Evolutionary conservation across 192 early-diverging fungal genomes (phyloP).

Genomic region (Glomus cerebriforme): DNA sequence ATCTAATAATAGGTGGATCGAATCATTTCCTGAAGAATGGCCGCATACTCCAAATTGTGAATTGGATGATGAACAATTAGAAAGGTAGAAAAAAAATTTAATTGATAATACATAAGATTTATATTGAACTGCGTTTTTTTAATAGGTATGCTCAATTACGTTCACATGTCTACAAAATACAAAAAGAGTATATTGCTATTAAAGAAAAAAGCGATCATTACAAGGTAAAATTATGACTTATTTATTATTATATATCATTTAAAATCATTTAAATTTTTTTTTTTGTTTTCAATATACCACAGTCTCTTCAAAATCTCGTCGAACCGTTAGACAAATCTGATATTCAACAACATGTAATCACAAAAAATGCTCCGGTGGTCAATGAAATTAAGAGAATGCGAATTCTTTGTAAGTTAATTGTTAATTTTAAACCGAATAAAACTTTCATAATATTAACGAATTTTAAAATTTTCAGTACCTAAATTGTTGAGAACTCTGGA

Average conservation of each 20-base stretch:
- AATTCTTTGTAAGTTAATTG: conserved; percentile 1
- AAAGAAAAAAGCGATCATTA: conserved; percentile 25
- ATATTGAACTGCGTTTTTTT: neutral
- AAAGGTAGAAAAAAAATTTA: neutral
- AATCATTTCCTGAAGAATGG: conserved; percentile 27
- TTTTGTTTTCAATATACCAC: neutral
- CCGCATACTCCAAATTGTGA: neutral
- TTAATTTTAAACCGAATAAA: too few relatives aligned
- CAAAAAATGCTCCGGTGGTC: conserved; percentile 1
- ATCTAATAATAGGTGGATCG: conserved; percentile 21
- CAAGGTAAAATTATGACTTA: neutral
- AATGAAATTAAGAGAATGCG: conserved; percentile 21
- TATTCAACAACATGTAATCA: conserved; percentile 18
- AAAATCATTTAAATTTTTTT: too few relatives aligned
- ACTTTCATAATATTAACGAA: neutral
- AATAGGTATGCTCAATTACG: conserved; percentile 7
- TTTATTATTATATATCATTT: neutral
- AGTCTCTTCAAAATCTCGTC: neutral
- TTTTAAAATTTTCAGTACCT: neutral
- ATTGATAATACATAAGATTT: neutral
- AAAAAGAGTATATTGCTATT: conserved; percentile 19
- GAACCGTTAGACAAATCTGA: neutral
- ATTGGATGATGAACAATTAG: neutral
- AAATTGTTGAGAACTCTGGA: conserved; percentile 7
- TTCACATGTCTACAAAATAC: neutral